Base-by-base conservation (phyloP, 2,329 filamentous ascomycete species). In the Trichophyton rubrum region DNA sequence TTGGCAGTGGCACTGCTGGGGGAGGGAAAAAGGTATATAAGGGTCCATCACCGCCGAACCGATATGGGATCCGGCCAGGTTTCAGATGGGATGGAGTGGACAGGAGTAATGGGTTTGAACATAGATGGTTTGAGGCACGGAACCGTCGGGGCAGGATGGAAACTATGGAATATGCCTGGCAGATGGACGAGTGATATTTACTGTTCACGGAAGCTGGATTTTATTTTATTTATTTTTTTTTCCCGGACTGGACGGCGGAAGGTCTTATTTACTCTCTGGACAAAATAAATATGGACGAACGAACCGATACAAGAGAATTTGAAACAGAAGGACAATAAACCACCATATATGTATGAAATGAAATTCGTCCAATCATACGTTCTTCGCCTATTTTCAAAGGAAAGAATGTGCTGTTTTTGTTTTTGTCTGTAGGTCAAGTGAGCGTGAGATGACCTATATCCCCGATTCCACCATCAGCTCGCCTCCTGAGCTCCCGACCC, bases 21-120 rank as follows among this genome's bases (percentile, higher is more conserved):
- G 62, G 68, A 68, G 53, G 71, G 47, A 84, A 81, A 65, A 89
- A 87, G 3, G 71, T 88, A 3, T 99, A 97, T 71, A 77, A 84
- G 62, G 93, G 92, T 0, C 81, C 86, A 0, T 88, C 87, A 60
- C 82, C 88, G 68, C 93, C 93, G 51, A 99, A 99, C 79, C 82
- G 93, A 20, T 97, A 97, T 75, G 89, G 89, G 0, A 97, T 99
- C 63, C 81, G 86, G 63, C 93, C 93, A 0, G 95, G 93, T 0
- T 90, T 95, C 76, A 80, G 89, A 65, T 99, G 93, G 93, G 93
- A 99, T 78, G 93, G 95, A 4, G 93, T 99, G 17, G 93, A 99
- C 78, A 81, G 93, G 65, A 81, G 89, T 20, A 99, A 90, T 75
- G 92, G 92, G 0, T 97, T 96, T 71, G 93, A 99, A 77, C 87